Evolutionary conservation across 2,329 filamentous ascomycete genomes (phyloP).

Genomic region (Rutstroemia sp.): DNA sequence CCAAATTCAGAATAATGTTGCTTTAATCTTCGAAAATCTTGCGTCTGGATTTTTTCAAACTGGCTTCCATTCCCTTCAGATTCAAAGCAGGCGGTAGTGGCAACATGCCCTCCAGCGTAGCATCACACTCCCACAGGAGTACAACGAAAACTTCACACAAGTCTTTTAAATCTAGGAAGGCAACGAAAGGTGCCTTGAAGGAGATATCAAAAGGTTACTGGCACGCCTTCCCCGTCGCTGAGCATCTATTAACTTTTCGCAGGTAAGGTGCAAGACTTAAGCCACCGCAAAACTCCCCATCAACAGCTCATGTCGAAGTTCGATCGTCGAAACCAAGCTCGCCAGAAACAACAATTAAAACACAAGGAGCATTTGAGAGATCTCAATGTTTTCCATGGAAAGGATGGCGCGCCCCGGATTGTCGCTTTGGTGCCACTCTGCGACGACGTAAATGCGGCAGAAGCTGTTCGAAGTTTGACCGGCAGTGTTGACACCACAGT

Average conservation of each 20-base stretch:
- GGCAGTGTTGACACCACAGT: conserved; percentile 70
- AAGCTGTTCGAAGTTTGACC: conserved; percentile 65
- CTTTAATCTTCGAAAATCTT: conserved; percentile 1
- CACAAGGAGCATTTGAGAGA: conserved; percentile 75
- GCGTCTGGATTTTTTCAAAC: conserved; percentile 32
- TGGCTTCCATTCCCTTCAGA: conserved; percentile 72
- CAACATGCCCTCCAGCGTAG: conserved; percentile 66
- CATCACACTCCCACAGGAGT: conserved; percentile 78
- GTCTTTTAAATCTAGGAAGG: conserved; percentile 84
- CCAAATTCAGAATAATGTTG: conserved; percentile 1
- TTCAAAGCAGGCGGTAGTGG: conserved; percentile 68
- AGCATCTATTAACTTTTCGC: conserved; percentile 12
- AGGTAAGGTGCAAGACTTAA: conserved; percentile 76
- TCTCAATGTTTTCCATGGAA: conserved; percentile 74
- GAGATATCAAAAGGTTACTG: conserved; percentile 70
- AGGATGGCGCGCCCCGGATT: conserved; percentile 78
- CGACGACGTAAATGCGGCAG: conserved; percentile 57
- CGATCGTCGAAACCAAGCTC: conserved; percentile 88
- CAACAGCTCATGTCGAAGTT: conserved; percentile 98
- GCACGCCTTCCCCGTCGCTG: background rate
- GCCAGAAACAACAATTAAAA: conserved; percentile 80
- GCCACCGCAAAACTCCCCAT: conserved; percentile 76
- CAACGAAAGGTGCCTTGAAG: conserved; percentile 80
- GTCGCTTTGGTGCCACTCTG: conserved; percentile 85
- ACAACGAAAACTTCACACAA: conserved; percentile 89